These are phyloP conservation scores for Coprinopsis cinerea DNA, from an alignment of 768 basidiomycete genomes.

Conservation along the genomic window DNA sequence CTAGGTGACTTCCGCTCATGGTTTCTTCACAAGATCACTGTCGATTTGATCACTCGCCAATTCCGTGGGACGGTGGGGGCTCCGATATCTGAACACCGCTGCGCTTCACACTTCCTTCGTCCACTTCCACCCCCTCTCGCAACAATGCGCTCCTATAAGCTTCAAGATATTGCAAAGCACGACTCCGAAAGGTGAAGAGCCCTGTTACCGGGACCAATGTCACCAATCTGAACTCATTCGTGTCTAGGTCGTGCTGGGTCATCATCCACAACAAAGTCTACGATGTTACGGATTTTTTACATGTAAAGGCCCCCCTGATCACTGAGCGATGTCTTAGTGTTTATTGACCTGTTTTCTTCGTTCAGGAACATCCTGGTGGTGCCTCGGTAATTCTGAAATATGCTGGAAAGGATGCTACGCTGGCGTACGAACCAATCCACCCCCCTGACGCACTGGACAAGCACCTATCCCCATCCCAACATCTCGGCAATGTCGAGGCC, in stretches of 20 bases:
- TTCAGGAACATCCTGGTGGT: constrained; percentile 77
- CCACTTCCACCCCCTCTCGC: constrained; percentile 14
- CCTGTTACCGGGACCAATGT: neutral
- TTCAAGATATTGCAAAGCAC: constrained; percentile 58
- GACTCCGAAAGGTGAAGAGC: constrained; percentile 39
- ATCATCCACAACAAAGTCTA: constrained; percentile 78
- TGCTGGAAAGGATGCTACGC: constrained; percentile 81
- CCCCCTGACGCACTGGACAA: constrained; percentile 74
- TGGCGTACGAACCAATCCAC: constrained; percentile 76
- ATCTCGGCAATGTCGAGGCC: constrained; percentile 60
- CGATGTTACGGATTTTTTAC: constrained; percentile 77
- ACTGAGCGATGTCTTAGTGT: neutral
- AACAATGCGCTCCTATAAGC: constrained; percentile 39
- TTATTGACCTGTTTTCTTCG: neutral
- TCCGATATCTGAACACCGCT: constrained; percentile 1
- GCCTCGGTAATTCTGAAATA: constrained; percentile 75
- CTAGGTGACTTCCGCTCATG: too few relatives aligned
- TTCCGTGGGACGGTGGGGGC: constrained; percentile 1
- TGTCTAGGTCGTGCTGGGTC: constrained; percentile 75
- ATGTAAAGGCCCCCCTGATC: constrained; percentile 31
- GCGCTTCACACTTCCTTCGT: neutral
- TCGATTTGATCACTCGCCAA: too few relatives aligned
- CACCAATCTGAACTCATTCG: constrained; percentile 11
- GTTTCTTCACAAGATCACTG: constrained; percentile 1
- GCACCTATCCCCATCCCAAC: constrained; percentile 63